These are phyloP conservation scores for Mortierella sp. DNA, from an alignment of 371 early-diverging fungal genomes.

Conservation along the genomic window DNA sequence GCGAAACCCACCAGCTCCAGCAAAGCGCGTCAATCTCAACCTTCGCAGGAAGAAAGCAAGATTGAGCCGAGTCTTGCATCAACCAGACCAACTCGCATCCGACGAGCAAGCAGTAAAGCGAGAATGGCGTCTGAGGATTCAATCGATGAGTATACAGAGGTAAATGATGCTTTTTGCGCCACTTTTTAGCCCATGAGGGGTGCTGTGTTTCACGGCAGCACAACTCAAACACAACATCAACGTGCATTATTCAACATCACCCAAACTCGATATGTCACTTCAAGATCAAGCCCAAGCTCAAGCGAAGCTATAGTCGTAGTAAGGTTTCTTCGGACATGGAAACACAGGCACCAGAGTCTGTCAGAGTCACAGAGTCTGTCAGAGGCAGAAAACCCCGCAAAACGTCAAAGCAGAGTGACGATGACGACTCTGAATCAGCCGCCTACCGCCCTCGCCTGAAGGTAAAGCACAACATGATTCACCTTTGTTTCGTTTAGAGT, in stretches of 20 bases:
- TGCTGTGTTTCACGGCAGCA: too few relatives aligned
- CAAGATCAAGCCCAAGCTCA: constrained; percentile 28
- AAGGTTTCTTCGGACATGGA: constrained; percentile 10
- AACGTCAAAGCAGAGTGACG: constrained; percentile 23
- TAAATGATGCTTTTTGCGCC: too few relatives aligned
- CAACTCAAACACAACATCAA: too few relatives aligned
- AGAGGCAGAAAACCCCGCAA: constrained; percentile 26
- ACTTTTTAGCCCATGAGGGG: too few relatives aligned
- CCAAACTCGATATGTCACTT: too few relatives aligned
- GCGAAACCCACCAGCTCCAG: background rate
- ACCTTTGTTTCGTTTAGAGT: background rate
- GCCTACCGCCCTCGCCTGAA: constrained; percentile 1
- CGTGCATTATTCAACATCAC: too few relatives aligned
- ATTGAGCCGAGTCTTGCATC: background rate
- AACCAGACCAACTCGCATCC: constrained; percentile 11
- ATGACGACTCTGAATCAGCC: constrained; percentile 12
- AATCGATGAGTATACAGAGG: background rate
- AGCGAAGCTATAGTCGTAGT: constrained; percentile 37
- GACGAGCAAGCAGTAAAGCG: constrained; percentile 12
- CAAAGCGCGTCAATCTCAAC: constrained; percentile 1
- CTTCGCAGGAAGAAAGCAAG: background rate
- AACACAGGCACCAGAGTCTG: too few relatives aligned
- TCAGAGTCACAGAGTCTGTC: constrained; percentile 9
- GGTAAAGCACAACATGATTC: constrained; percentile 3
- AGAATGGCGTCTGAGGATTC: background rate